A percentile compares a stretch with the other conserved stretches of the same genome.
Conservation (phyloP, 148 eudicot genomes). For the Camellia lanceoleosa region DNA sequence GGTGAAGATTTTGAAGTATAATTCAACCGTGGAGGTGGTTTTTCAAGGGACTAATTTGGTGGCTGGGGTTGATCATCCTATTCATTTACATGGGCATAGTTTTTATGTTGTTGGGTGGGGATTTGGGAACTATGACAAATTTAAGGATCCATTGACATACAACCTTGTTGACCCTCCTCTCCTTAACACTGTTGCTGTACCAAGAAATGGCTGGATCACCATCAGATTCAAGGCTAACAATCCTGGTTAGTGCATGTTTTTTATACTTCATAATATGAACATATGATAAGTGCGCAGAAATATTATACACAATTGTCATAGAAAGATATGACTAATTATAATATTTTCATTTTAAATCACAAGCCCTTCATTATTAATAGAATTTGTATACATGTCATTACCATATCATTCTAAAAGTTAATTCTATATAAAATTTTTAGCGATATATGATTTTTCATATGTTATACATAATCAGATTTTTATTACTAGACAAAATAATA, state of each 20-base stretch:
- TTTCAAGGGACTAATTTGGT: slow-evolving; percentile 35
- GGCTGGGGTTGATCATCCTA: slow-evolving; percentile 38
- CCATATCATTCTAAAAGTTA: too few relatives aligned
- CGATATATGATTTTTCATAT: too few relatives aligned
- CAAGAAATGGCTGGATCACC: slow-evolving; percentile 39
- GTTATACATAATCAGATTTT: too few relatives aligned
- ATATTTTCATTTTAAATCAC: too few relatives aligned
- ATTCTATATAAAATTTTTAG: too few relatives aligned
- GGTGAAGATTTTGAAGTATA: slow-evolving; percentile 26
- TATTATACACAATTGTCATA: too few relatives aligned
- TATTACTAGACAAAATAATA: too few relatives aligned
- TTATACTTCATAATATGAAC: neutral
- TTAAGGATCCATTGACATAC: slow-evolving; percentile 32
- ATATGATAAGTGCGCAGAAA: too few relatives aligned
- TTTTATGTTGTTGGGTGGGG: slow-evolving; percentile 39
- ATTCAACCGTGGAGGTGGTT: slow-evolving; percentile 33
- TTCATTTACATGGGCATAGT: slow-evolving; percentile 43
- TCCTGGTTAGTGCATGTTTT: slow-evolving; percentile 25
- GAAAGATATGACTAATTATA: too few relatives aligned
- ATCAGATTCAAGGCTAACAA: slow-evolving; percentile 37
- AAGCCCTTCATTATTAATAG: too few relatives aligned
- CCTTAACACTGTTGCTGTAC: slow-evolving; percentile 31
- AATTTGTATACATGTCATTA: too few relatives aligned
- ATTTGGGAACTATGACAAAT: slow-evolving; percentile 31
- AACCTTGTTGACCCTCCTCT: slow-evolving; percentile 44